phyloP scores from a whole-genome alignment of 2,329 filamentous ascomycete genomes.

The Aspergillus aculeatus region DNA sequence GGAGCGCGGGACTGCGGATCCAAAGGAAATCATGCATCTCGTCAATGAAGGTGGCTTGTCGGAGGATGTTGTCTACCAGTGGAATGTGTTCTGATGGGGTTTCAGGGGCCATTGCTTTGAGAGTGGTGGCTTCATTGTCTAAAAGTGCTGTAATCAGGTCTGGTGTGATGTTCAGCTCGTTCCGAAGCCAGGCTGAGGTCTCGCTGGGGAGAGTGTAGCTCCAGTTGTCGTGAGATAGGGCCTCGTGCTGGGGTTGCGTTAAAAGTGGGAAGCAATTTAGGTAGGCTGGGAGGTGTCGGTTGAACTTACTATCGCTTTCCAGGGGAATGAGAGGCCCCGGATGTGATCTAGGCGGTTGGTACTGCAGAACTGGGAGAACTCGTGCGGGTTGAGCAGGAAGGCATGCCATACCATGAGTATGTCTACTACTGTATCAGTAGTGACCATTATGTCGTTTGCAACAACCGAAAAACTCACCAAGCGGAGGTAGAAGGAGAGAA shows the following conservation, averaged over 20 bases:
- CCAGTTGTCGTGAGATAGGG: conserved; percentile 5
- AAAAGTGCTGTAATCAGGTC: neutral
- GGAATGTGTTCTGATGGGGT: neutral
- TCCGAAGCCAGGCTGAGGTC: conserved; percentile 3
- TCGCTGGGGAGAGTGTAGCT: conserved; percentile 5
- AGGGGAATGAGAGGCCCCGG: conserved; percentile 65
- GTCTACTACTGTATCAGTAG: conserved; percentile 44
- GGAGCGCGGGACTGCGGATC: conserved; percentile 68
- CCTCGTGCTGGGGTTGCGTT: neutral
- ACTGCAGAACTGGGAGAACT: conserved; percentile 68
- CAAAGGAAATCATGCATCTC: conserved; percentile 77
- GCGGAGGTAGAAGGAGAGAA: conserved; percentile 48
- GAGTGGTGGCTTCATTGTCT: neutral
- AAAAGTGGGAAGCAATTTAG: neutral
- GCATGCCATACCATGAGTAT: conserved; percentile 78
- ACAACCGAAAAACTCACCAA: conserved; percentile 47
- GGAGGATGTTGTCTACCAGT: conserved; percentile 42
- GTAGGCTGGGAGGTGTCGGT: no score
- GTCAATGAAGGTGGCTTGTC: conserved; percentile 43
- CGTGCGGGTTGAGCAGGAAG: conserved; percentile 70
- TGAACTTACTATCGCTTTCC: conserved; percentile 50
- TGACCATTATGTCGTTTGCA: no score
- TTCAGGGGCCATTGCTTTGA: neutral
- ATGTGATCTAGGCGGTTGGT: conserved; percentile 52
- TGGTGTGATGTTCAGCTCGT: neutral